These are phyloP conservation scores for Botrytis sinoallii DNA, from an alignment of 2,329 filamentous ascomycete species.

Conservation along the genomic window DNA sequence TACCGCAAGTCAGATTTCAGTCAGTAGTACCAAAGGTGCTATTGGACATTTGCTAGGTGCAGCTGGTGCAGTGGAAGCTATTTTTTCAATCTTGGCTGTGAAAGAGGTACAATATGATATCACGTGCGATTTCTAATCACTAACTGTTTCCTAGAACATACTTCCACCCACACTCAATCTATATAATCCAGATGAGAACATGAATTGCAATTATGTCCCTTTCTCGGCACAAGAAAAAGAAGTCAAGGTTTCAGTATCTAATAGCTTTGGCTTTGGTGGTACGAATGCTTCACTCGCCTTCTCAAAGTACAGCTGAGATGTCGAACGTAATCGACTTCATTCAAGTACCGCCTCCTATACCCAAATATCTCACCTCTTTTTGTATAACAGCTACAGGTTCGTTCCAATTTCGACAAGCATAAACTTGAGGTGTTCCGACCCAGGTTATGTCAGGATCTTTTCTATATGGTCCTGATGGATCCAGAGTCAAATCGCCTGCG, in stretches of 20 bases:
- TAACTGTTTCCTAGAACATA: conserved; percentile 53
- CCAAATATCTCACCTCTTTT: conserved; percentile 23
- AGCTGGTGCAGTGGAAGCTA: conserved; percentile 83
- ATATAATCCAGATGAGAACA: conserved; percentile 59
- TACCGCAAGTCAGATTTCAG: conserved; percentile 63
- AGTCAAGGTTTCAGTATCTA: conserved; percentile 76
- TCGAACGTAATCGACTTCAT: neutral
- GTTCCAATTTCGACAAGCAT: conserved; percentile 26
- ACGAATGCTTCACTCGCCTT: conserved; percentile 92
- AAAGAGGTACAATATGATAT: conserved; percentile 58
- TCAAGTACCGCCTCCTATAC: conserved; percentile 14
- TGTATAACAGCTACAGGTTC: conserved; percentile 24
- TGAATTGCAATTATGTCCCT: conserved; percentile 83
- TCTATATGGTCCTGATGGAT: conserved; percentile 21
- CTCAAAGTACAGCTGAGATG: conserved; percentile 33
- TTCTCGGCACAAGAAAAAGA: conserved; percentile 64
- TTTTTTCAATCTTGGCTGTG: conserved; percentile 80
- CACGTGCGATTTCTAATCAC: neutral
- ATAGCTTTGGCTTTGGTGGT: conserved; percentile 97
- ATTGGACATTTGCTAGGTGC: conserved; percentile 89
- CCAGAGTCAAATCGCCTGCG: conserved; percentile 25
- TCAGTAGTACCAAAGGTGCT: conserved; percentile 93
- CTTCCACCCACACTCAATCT: conserved; percentile 89
- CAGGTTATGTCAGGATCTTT: conserved; percentile 17
- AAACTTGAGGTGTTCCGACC: conserved; percentile 24